Evolutionary conservation across 768 basidiomycete species (phyloP).

Genomic region (Tricholoma saponaceum): DNA sequence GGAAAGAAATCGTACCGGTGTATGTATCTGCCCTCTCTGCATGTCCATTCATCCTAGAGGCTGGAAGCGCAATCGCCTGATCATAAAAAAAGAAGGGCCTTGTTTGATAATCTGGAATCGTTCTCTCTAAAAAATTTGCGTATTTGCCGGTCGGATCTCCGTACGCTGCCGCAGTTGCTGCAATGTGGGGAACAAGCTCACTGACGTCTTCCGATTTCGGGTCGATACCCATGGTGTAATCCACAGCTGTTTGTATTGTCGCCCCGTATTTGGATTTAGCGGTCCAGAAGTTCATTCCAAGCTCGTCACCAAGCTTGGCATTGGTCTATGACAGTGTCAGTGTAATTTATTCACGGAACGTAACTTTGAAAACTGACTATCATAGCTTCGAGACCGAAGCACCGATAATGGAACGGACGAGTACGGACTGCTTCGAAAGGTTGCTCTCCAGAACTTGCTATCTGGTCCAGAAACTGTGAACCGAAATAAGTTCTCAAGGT

Average conservation of each 20-base stretch:
- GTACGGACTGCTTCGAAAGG: conserved; percentile 54
- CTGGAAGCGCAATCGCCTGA: conserved; percentile 20
- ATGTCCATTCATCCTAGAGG: background rate
- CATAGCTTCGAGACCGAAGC: conserved; percentile 56
- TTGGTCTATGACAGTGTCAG: conserved; percentile 32
- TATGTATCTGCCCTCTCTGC: background rate
- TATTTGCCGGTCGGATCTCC: conserved; percentile 53
- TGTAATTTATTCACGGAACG: background rate
- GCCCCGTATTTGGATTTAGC: conserved; percentile 28
- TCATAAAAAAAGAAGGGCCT: conserved; percentile 46
- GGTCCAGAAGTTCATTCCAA: conserved; percentile 46
- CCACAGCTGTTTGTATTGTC: conserved; percentile 49
- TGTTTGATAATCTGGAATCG: conserved; percentile 25
- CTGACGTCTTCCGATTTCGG: conserved; percentile 37
- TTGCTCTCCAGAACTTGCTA: conserved; percentile 50
- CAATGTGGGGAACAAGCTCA: conserved; percentile 46
- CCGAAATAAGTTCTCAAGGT: conserved; percentile 38
- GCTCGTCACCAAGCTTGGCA: conserved; percentile 50
- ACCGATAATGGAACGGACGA: conserved; percentile 53
- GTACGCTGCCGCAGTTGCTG: conserved; percentile 47
- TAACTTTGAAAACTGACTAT: conserved; percentile 33
- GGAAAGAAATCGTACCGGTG: background rate
- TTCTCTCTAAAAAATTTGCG: conserved; percentile 34
- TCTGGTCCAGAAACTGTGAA: conserved; percentile 40
- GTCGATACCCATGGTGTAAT: conserved; percentile 39